phyloP scores from a whole-genome alignment of 306 rosid genomes.

The Corylus heterophylla region DNA sequence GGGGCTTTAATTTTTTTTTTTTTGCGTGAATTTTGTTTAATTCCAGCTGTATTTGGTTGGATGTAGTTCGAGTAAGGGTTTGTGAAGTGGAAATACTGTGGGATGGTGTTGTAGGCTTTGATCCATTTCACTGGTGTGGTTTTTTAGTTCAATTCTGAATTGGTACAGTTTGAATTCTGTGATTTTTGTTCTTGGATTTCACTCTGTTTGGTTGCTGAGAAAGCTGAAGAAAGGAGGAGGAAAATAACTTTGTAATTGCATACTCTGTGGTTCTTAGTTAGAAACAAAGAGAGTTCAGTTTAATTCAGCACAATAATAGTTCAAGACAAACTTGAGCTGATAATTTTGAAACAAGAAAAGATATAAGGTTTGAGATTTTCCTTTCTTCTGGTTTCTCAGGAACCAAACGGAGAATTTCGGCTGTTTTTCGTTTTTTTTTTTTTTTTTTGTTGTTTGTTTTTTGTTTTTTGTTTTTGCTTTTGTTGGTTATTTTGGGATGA shows the following conservation, averaged over 20 bases:
- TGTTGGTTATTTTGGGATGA: background rate
- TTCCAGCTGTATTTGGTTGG: conserved; percentile 23
- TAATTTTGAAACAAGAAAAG: background rate
- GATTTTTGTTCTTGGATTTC: conserved; percentile 3
- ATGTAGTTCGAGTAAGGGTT: conserved; percentile 31
- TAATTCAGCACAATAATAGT: background rate
- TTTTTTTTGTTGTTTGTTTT: background rate
- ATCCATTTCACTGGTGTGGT: conserved; percentile 40
- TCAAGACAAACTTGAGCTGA: conserved; percentile 14
- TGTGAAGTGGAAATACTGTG: conserved; percentile 19
- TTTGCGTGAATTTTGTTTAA: conserved; percentile 14
- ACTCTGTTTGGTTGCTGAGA: conserved; percentile 20
- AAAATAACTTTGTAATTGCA: background rate
- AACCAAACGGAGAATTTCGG: background rate
- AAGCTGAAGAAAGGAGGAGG: conserved; percentile 16
- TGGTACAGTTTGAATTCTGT: conserved; percentile 13
- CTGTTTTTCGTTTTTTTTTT: background rate
- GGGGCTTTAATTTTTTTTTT: background rate
- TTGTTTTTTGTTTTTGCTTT: background rate
- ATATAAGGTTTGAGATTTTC: background rate
- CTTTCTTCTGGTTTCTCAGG: background rate
- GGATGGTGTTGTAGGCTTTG: conserved; percentile 30
- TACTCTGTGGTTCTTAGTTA: background rate
- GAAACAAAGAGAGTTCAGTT: conserved; percentile 1
- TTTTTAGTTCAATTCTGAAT: conserved; percentile 25